Conservation (phyloP, 768 basidiomycete species). For the Suillus lakei region DNA sequence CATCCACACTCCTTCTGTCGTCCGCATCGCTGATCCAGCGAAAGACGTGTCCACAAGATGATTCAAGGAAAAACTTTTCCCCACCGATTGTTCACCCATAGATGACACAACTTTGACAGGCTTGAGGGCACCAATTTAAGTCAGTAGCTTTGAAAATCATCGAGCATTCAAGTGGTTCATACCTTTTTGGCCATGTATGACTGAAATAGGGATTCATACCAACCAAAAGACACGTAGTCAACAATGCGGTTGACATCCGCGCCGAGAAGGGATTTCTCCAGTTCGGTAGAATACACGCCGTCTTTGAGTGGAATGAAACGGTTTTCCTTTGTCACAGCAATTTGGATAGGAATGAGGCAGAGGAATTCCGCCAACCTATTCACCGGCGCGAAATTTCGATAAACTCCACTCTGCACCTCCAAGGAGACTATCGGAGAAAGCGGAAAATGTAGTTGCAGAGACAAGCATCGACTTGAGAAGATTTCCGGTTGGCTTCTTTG, state of each 20-base stretch:
- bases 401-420: slow-evolving; percentile 27
- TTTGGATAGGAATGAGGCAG: slow-evolving; percentile 67
- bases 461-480: slow-evolving; percentile 45
- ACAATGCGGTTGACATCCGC: slow-evolving; percentile 62
- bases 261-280: slow-evolving; percentile 58
- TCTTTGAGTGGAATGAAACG: slow-evolving; percentile 65
- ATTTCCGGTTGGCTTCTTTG: slow-evolving; percentile 56
- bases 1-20: slow-evolving; percentile 72
- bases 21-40: slow-evolving; percentile 66
- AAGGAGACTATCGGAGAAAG: slow-evolving; percentile 27
- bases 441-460: slow-evolving; percentile 32
- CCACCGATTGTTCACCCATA: slow-evolving; percentile 72
- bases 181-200: slow-evolving; percentile 66
- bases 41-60: slow-evolving; percentile 69
- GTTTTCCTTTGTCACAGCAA: slow-evolving; percentile 63
- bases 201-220: slow-evolving; percentile 68
- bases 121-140: slow-evolving; percentile 29
- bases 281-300: slow-evolving; percentile 52
- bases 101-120: slow-evolving; percentile 69
- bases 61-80: slow-evolving; percentile 62
- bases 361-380: slow-evolving; percentile 66
- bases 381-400: slow-evolving; percentile 52
- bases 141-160: background rate
- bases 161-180: background rate
- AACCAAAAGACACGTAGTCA: slow-evolving; percentile 59